Evolutionary conservation across 2,329 filamentous ascomycete genomes (phyloP).

Genomic region (Atkinsonella hypoxylon): DNA sequence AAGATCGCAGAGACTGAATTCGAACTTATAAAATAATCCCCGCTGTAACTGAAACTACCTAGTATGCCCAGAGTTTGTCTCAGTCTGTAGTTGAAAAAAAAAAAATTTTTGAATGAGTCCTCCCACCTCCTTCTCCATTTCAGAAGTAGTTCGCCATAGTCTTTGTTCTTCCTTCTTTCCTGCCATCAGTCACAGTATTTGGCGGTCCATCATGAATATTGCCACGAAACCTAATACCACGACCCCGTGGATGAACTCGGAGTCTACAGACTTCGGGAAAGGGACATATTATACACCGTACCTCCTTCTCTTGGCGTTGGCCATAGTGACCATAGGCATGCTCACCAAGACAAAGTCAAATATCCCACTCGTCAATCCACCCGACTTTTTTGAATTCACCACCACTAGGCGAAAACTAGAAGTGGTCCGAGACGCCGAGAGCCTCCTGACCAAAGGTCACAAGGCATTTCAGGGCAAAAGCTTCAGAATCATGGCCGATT

Average conservation of each 20-base stretch:
- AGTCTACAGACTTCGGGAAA: background rate
- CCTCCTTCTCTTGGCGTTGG: background rate
- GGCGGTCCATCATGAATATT: background rate
- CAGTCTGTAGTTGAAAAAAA: no score
- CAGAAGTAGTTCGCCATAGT: no score
- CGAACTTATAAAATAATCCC: no score
- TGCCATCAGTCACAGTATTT: background rate
- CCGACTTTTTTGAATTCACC: background rate
- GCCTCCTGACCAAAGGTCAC: background rate
- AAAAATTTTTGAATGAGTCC: no score
- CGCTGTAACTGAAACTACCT: no score
- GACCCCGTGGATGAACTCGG: background rate
- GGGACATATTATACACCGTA: background rate
- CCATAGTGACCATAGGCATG: background rate
- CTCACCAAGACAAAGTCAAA: background rate
- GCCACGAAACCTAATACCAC: background rate
- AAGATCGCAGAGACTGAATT: no score
- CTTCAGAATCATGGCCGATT: background rate
- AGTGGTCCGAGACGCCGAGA: background rate
- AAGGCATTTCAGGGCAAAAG: background rate
- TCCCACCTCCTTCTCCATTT: no score
- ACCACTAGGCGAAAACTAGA: background rate
- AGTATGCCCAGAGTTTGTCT: no score
- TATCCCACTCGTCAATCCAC: background rate
- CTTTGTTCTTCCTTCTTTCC: background rate